These are phyloP conservation scores for Ganoderma boninense DNA, from an alignment of 1,284 basidiomycete species.

Conservation along the genomic window DNA sequence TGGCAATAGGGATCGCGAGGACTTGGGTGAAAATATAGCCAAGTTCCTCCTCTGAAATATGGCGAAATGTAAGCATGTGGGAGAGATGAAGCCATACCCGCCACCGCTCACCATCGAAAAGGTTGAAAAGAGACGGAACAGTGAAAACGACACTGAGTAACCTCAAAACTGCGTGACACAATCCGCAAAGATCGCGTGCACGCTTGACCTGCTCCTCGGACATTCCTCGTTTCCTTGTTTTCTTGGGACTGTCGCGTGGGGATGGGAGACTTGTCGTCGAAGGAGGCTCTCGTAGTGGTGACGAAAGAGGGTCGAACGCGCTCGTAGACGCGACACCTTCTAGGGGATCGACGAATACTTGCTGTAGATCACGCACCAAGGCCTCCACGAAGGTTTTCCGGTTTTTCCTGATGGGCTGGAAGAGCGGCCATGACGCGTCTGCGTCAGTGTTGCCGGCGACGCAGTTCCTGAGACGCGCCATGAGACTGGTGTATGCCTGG, in stretches of 20 bases:
- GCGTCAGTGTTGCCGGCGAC: slow-evolving; percentile 57
- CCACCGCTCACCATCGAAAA: slow-evolving; percentile 66
- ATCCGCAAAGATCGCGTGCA: slow-evolving; percentile 78
- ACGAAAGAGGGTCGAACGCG: slow-evolving; percentile 24
- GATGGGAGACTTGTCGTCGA: slow-evolving; percentile 52
- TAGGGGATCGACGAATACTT: slow-evolving; percentile 66
- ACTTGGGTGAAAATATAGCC: slow-evolving; percentile 64
- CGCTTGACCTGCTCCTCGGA: slow-evolving; percentile 78
- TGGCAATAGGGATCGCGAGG: slow-evolving; percentile 73
- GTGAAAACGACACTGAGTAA: slow-evolving; percentile 68
- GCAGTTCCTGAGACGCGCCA: slow-evolving; percentile 64
- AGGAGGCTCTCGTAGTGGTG: slow-evolving; percentile 39
- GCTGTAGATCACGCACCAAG: slow-evolving; percentile 68
- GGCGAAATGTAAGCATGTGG: neutral
- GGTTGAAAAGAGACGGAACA: slow-evolving; percentile 59
- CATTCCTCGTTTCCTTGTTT: slow-evolving; percentile 65
- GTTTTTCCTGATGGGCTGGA: slow-evolving; percentile 69
- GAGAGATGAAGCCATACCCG: too few species aligned
- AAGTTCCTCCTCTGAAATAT: slow-evolving; percentile 61
- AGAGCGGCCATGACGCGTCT: slow-evolving; percentile 72
- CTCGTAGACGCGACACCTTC: slow-evolving; percentile 33
- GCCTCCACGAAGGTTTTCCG: slow-evolving; percentile 57
- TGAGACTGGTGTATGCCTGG: slow-evolving; percentile 75
- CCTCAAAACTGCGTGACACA: slow-evolving; percentile 71
- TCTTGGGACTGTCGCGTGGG: slow-evolving; percentile 61